Evolutionary conservation across 805 yeast species (phyloP).

Genomic region (Ogataea nonfermentans): DNA sequence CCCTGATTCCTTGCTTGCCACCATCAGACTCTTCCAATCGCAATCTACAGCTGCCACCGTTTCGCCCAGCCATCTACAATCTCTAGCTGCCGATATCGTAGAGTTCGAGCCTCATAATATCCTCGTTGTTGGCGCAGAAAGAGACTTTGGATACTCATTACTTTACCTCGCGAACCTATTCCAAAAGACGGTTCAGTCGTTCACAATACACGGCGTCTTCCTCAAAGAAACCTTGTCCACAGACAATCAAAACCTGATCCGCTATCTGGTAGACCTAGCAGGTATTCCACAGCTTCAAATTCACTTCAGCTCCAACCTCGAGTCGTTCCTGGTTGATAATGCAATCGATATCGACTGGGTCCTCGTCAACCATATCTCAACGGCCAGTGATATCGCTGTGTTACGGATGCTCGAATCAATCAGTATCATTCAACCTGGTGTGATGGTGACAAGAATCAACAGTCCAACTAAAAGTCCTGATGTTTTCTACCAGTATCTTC

Average conservation of each 20-base stretch:
- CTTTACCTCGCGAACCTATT: constrained; percentile 20
- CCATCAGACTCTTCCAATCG: constrained; percentile 19
- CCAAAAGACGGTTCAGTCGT: constrained; percentile 10
- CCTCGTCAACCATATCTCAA: constrained; percentile 18
- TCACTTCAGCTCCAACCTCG: constrained; percentile 6
- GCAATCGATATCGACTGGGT: constrained; percentile 18
- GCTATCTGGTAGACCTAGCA: constrained; percentile 20
- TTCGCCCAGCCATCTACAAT: neutral
- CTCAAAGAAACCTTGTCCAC: constrained; percentile 5
- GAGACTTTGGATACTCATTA: constrained; percentile 25
- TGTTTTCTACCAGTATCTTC: constrained; percentile 16
- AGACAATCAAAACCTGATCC: constrained; percentile 12
- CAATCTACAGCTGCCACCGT: constrained; percentile 4
- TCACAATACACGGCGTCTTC: constrained; percentile 19
- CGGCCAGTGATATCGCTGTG: constrained; percentile 11
- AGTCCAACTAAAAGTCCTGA: constrained; percentile 4
- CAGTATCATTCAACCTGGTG: constrained; percentile 23
- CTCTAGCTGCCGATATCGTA: constrained; percentile 8
- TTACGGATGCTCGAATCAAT: constrained; percentile 24
- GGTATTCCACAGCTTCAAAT: constrained; percentile 19
- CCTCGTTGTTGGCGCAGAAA: constrained; percentile 18
- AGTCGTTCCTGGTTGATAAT: constrained; percentile 2
- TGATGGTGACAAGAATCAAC: constrained; percentile 17
- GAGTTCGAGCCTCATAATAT: constrained; percentile 17
- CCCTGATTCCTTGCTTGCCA: constrained; percentile 21